phyloP scores from a whole-genome alignment of 345 rosid species.

The Eucalyptus guilfoylei region DNA sequence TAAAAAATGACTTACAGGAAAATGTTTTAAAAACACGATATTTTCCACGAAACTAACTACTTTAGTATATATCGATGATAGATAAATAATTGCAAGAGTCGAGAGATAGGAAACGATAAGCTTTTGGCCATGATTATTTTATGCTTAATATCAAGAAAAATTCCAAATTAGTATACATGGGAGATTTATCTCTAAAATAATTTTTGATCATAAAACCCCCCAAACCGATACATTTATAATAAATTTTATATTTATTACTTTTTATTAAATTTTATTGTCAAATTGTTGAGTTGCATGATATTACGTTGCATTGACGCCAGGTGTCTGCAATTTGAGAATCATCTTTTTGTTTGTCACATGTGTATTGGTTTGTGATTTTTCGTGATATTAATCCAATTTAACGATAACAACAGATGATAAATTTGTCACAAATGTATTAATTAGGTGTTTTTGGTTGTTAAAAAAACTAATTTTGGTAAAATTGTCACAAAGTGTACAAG shows the following conservation, averaged over 20 bases:
- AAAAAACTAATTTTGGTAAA: no score
- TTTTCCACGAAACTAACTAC: no score
- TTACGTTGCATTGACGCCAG: no score
- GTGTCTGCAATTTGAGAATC: rapidly evolving
- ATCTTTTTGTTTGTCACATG: no score
- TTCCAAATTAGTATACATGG: rapidly evolving
- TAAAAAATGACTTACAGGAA: no score
- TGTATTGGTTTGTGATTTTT: rapidly evolving
- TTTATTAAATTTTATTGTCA: rapidly evolving
- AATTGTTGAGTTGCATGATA: rapidly evolving
- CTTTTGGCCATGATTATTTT: background rate
- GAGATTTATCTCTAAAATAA: rapidly evolving
- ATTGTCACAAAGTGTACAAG: no score
- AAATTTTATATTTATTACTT: rapidly evolving
- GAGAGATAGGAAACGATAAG: background rate
- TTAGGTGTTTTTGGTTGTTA: rapidly evolving
- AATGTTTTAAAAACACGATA: no score
- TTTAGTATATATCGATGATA: background rate
- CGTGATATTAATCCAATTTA: no score
- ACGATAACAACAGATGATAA: rapidly evolving
- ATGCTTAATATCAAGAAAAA: no score
- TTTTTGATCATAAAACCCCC: rapidly evolving
- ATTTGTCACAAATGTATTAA: rapidly evolving
- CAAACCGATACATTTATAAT: rapidly evolving
- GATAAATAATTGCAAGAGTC: background rate